phyloP scores from a whole-genome alignment of 2,329 filamentous ascomycete genomes.

The Cladosporium sp. region DNA sequence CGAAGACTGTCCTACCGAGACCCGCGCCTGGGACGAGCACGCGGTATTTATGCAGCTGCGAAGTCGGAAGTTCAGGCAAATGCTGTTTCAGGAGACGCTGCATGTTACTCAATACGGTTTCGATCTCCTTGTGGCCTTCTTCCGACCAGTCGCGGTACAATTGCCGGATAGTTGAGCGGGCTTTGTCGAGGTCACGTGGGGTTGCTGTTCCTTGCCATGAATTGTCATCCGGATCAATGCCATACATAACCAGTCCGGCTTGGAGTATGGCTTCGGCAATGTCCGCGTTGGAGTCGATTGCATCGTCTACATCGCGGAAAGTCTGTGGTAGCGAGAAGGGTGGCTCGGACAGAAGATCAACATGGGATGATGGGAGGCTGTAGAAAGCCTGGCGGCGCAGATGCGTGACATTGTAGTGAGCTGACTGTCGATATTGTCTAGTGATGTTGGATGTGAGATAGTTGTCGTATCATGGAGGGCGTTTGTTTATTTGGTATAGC shows the following conservation, averaged over 20 bases:
- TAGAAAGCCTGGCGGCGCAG: constrained; percentile 91
- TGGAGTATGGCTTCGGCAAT: constrained; percentile 76
- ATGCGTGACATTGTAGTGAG: constrained; percentile 90
- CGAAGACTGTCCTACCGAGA: constrained; percentile 83
- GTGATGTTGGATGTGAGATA: constrained; percentile 19
- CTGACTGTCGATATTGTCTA: constrained; percentile 68
- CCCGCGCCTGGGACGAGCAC: constrained; percentile 90
- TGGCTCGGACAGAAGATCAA: constrained; percentile 74
- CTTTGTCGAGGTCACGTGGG: constrained; percentile 79
- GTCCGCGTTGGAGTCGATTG: constrained; percentile 84
- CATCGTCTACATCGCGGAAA: constrained; percentile 75
- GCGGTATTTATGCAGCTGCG: constrained; percentile 36
- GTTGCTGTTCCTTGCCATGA: constrained; percentile 73
- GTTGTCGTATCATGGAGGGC: not conserved
- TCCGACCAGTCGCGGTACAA: constrained; percentile 93
- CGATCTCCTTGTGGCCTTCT: constrained; percentile 71
- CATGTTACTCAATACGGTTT: constrained; percentile 75
- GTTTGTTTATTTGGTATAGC: not conserved
- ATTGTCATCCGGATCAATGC: constrained; percentile 46
- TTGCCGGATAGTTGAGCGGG: constrained; percentile 86
- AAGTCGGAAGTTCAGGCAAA: constrained; percentile 35
- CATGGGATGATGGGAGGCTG: constrained; percentile 78
- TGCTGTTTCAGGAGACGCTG: constrained; percentile 61
- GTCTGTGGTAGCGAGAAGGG: constrained; percentile 83
- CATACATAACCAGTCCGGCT: constrained; percentile 68